Evolutionary conservation across 2,329 filamentous ascomycete species (phyloP).

Genomic region (Aspergillus pseudotamarii): DNA sequence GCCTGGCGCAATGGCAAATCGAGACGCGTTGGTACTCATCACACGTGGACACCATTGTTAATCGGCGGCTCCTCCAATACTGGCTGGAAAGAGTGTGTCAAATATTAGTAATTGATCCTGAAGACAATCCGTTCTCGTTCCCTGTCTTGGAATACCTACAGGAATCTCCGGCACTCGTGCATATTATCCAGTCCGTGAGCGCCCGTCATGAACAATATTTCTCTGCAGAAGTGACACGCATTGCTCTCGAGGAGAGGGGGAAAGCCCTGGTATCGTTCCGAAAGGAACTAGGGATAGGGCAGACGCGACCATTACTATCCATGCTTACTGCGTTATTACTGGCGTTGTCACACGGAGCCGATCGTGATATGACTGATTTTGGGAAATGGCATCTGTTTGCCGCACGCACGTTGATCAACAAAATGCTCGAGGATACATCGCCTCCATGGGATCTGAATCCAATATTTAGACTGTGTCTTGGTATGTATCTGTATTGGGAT

Average conservation of each 20-base stretch:
- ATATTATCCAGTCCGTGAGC: conserved; percentile 18
- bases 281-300: background rate
- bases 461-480: background rate
- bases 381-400: conserved; percentile 16
- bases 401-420: conserved; percentile 11
- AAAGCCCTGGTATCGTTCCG: conserved; percentile 16
- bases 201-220: conserved; percentile 20
- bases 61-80: conserved; percentile 16
- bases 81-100: conserved; percentile 20
- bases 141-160: conserved; percentile 12
- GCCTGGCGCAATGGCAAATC: conserved; percentile 14
- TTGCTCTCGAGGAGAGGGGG: conserved; percentile 17
- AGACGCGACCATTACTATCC: background rate
- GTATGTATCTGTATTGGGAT: conserved; percentile 19
- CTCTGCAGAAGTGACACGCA: background rate
- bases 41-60: background rate
- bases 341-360: conserved; percentile 12
- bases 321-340: background rate
- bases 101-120: conserved; percentile 14
- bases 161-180: conserved; percentile 14
- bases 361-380: conserved; percentile 12
- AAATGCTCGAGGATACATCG: conserved; percentile 8
- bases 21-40: background rate
- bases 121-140: conserved; percentile 18
- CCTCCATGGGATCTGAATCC: background rate